Conservation (phyloP, 371 early-diverging fungal genomes). For the Umbelopsis sp. region DNA sequence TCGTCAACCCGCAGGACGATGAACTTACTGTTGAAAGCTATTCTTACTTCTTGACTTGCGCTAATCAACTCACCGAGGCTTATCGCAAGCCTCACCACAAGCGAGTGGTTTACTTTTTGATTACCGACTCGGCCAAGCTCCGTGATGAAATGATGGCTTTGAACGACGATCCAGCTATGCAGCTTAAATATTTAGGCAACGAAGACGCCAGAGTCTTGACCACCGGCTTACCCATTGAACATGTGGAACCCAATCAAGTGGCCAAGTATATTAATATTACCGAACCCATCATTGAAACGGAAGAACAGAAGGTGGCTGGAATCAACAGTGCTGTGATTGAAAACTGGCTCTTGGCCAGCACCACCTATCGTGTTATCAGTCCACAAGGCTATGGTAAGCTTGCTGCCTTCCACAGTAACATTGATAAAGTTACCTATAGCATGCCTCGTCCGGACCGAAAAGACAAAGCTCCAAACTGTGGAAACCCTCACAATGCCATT, state of each 20-base stretch:
- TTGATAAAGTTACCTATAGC: neutral
- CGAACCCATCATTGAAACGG: slow-evolving; percentile 24
- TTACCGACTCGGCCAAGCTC: slow-evolving; percentile 33
- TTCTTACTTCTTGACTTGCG: slow-evolving; percentile 39
- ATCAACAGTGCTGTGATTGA: slow-evolving; percentile 39
- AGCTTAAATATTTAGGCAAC: slow-evolving; percentile 7
- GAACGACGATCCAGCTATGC: slow-evolving; percentile 25
- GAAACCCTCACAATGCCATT: neutral
- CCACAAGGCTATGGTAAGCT: slow-evolving; percentile 48
- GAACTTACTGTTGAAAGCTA: slow-evolving; percentile 30
- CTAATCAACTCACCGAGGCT: slow-evolving; percentile 33
- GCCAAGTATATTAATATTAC: slow-evolving; percentile 36
- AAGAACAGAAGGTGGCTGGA: slow-evolving; percentile 34
- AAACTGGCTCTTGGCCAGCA: slow-evolving; percentile 40
- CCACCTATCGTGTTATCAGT: slow-evolving; percentile 41
- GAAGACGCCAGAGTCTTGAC: slow-evolving; percentile 21
- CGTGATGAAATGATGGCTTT: slow-evolving; percentile 33
- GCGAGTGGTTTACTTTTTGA: slow-evolving; percentile 35
- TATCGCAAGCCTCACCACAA: slow-evolving; percentile 34
- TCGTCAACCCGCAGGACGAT: slow-evolving; percentile 35
- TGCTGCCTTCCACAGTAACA: slow-evolving; percentile 31
- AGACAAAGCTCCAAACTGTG: neutral
- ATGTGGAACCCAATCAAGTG: slow-evolving; percentile 34
- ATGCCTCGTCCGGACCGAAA: slow-evolving; percentile 2
- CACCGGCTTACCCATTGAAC: slow-evolving; percentile 38